Conservation (phyloP, 306 rosid species). For the Corylus heterophylla region DNA sequence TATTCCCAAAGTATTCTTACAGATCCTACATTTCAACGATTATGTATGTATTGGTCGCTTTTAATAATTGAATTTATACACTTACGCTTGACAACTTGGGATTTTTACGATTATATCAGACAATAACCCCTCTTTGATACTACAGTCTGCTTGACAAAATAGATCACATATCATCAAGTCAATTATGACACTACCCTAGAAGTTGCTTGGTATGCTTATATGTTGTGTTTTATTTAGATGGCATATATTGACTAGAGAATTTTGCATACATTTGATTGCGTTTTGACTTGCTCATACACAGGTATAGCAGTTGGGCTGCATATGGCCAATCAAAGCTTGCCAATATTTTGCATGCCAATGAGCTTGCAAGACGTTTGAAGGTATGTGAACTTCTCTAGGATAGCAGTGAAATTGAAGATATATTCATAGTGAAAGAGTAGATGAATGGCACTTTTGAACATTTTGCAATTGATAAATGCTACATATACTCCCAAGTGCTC, state of each 20-base stretch:
- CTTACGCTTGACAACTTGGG: background rate
- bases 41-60: background rate
- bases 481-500: too few species aligned
- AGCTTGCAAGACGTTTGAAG: constrained; percentile 67
- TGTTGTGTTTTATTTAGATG: background rate
- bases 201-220: background rate
- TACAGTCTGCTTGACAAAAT: background rate
- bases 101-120: background rate
- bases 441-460: background rate
- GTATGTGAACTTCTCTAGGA: constrained; percentile 36
- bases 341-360: constrained; percentile 82
- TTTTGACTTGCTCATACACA: constrained; percentile 30
- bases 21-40: background rate
- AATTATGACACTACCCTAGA: background rate
- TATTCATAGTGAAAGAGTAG: constrained; percentile 17
- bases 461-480: background rate
- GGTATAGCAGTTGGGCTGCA: constrained; percentile 65
- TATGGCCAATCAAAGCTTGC: constrained; percentile 96
- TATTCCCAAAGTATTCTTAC: too few species aligned
- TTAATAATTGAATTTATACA: background rate
- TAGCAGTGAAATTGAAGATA: constrained; percentile 14
- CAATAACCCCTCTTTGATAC: background rate
- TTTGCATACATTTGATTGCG: background rate
- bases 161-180: background rate
- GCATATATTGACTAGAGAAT: constrained; percentile 15